Evolutionary conservation across 2,329 filamentous ascomycete species (phyloP).

Genomic region (Claviceps sp.): DNA sequence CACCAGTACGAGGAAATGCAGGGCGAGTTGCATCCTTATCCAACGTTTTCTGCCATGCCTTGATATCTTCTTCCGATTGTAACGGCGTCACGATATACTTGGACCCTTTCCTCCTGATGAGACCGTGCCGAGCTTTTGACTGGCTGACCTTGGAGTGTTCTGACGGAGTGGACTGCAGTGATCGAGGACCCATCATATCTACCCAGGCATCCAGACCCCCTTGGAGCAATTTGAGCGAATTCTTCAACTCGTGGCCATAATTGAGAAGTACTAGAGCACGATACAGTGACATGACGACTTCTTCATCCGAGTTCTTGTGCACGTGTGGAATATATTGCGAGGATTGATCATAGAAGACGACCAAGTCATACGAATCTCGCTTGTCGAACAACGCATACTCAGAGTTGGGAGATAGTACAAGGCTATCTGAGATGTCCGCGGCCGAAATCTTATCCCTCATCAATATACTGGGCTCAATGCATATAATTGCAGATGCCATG

Average conservation of each 20-base stretch:
- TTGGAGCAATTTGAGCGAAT: slow-evolving; percentile 60
- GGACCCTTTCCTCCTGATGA: slow-evolving; percentile 23
- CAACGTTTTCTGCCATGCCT: slow-evolving; percentile 65
- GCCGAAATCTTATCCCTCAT: slow-evolving; percentile 54
- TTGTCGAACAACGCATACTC: slow-evolving; percentile 64
- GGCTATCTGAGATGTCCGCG: slow-evolving; percentile 49
- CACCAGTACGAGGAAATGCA: slow-evolving; percentile 54
- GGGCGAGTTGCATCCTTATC: slow-evolving; percentile 47
- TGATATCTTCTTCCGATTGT: slow-evolving; percentile 70
- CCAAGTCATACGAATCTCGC: slow-evolving; percentile 64
- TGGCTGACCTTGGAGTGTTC: slow-evolving; percentile 7
- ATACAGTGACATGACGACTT: slow-evolving; percentile 57
- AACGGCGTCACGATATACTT: slow-evolving; percentile 50
- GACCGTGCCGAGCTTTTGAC: slow-evolving; percentile 12
- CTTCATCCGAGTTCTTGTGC: slow-evolving; percentile 26
- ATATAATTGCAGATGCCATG: slow-evolving; percentile 70
- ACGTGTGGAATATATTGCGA: slow-evolving; percentile 35
- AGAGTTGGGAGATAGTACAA: slow-evolving; percentile 56
- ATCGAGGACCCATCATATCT: slow-evolving; percentile 61
- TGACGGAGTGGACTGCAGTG: slow-evolving; percentile 35
- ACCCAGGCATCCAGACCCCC: slow-evolving; percentile 83
- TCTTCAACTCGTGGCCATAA: slow-evolving; percentile 58
- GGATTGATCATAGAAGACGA: slow-evolving; percentile 80
- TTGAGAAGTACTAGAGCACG: slow-evolving; percentile 78
- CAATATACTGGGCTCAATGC: slow-evolving; percentile 69